These are phyloP conservation scores for Talaromyces sp. DNA, from an alignment of 2,329 filamentous ascomycete genomes.

Conservation along the genomic window DNA sequence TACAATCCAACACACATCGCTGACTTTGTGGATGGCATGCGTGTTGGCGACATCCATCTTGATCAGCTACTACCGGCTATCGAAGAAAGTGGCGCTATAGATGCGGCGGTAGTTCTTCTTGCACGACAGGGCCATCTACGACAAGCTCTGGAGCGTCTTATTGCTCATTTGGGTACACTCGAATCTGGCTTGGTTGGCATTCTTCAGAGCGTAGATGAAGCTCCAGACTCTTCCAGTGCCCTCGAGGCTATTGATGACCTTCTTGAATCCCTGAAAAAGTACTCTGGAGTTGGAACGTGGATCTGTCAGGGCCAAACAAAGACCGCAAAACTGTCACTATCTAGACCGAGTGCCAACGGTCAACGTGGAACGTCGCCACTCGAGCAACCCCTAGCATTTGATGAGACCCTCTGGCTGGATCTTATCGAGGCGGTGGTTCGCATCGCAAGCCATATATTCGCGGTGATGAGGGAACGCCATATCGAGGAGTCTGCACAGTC, in stretches of 20 bases:
- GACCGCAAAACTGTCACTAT: constrained; percentile 44
- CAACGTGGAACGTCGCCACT: constrained; percentile 48
- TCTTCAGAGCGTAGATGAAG: constrained; percentile 62
- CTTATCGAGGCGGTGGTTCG: constrained; percentile 65
- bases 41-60: constrained; percentile 75
- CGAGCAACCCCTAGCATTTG: constrained; percentile 60
- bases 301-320: constrained; percentile 85
- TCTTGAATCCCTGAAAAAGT: constrained; percentile 79
- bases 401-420: constrained; percentile 68
- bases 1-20: constrained; percentile 82
- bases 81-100: constrained; percentile 85
- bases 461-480: constrained; percentile 51
- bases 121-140: constrained; percentile 82
- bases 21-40: constrained; percentile 76
- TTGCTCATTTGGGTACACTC: constrained; percentile 77
- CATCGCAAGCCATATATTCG: constrained; percentile 66
- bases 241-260: constrained; percentile 73
- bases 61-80: constrained; percentile 82
- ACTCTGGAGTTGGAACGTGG: constrained; percentile 92
- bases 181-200: constrained; percentile 77
- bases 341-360: constrained; percentile 35
- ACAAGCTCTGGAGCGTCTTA: constrained; percentile 80
- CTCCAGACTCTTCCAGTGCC: constrained; percentile 59
- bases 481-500: constrained; percentile 20
- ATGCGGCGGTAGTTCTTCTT: constrained; percentile 89